Conservation (phyloP, 192 early-diverging fungal genomes). For the Backusella parvicylindrica region DNA sequence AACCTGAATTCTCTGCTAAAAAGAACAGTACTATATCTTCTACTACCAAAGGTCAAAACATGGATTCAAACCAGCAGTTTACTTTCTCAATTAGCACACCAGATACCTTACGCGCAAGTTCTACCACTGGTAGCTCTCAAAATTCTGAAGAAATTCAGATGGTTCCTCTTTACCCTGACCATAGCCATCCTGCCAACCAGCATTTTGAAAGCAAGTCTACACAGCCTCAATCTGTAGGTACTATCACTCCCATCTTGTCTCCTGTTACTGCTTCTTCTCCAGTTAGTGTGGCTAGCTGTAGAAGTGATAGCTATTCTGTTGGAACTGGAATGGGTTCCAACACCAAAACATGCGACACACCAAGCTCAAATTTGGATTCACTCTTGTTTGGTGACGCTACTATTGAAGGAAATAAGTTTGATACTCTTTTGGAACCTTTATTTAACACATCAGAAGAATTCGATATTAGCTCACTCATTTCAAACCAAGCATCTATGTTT, state of each 20-base stretch:
- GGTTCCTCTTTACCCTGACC: constrained; percentile 18
- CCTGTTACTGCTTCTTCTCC: neutral
- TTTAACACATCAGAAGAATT: constrained; percentile 2
- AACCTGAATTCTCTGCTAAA: neutral
- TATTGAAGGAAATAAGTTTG: neutral
- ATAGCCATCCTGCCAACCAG: constrained; percentile 1
- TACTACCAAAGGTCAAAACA: neutral
- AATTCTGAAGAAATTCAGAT: neutral
- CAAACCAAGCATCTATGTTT: neutral
- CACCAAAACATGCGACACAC: neutral
- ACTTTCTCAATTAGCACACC: constrained; percentile 22
- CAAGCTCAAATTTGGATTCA: neutral
- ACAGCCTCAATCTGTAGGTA: neutral
- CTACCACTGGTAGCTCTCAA: neutral
- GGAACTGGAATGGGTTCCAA: neutral
- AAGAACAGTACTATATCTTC: neutral
- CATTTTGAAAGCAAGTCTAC: neutral
- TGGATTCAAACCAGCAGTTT: constrained; percentile 2
- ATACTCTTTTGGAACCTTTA: neutral
- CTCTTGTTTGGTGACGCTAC: neutral
- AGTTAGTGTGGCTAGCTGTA: neutral
- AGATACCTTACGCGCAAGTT: neutral
- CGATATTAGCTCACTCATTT: neutral
- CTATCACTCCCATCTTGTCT: neutral
- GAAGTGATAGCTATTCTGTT: neutral